Evolutionary conservation across 768 basidiomycete species (phyloP).

Genomic region (Hygrophoropsis aurantiaca): DNA sequence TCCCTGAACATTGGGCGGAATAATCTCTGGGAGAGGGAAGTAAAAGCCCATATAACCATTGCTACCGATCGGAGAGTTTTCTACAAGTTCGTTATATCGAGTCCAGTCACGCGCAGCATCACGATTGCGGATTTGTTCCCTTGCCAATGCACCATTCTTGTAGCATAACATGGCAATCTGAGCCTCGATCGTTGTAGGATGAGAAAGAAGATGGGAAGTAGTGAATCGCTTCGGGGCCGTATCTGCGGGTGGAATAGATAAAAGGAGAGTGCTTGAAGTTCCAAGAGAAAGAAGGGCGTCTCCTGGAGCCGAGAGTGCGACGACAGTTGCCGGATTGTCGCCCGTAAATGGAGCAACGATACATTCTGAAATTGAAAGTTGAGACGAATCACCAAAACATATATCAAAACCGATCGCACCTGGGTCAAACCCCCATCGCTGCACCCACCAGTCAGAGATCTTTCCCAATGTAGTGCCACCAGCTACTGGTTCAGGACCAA

Average conservation of each 20-base stretch:
- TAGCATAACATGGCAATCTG: constrained; percentile 92
- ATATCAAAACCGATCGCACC: constrained; percentile 45
- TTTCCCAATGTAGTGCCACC: constrained; percentile 69
- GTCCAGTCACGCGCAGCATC: constrained; percentile 65
- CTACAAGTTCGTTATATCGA: constrained; percentile 66
- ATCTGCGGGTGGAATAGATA: constrained; percentile 69
- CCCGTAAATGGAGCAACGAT: constrained; percentile 84
- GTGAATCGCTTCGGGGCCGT: constrained; percentile 68
- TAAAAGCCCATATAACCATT: constrained; percentile 68
- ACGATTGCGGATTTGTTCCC: constrained; percentile 72
- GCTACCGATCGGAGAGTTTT: constrained; percentile 54
- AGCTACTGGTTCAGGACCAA: constrained; percentile 75
- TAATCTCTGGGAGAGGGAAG: constrained; percentile 86
- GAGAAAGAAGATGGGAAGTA: constrained; percentile 72
- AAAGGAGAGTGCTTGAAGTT: constrained; percentile 84
- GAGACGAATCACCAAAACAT: background rate
- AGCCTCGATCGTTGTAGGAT: constrained; percentile 59
- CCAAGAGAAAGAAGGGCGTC: constrained; percentile 86
- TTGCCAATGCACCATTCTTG: constrained; percentile 83
- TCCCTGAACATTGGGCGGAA: constrained; percentile 76
- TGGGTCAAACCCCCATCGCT: constrained; percentile 72
- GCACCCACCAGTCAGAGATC: constrained; percentile 68
- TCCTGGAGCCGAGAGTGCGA: constrained; percentile 69
- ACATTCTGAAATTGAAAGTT: constrained; percentile 53
- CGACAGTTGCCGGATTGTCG: constrained; percentile 85